phyloP scores from a whole-genome alignment of 768 basidiomycete species.

The Tulasnella sp. region DNA sequence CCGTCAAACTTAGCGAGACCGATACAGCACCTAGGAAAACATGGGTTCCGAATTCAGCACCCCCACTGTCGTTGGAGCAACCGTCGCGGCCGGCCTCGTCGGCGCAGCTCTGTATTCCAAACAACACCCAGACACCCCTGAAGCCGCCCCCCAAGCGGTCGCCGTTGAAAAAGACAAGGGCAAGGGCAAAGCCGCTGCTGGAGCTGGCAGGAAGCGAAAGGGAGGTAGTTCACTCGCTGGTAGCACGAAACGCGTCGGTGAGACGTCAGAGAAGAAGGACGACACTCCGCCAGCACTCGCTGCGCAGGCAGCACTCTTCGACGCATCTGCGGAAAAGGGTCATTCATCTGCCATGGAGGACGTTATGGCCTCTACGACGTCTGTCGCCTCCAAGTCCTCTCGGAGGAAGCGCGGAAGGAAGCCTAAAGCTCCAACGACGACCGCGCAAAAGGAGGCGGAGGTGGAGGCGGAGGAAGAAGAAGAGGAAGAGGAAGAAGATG shows the following conservation, averaged over 20 bases:
- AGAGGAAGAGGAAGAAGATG: conserved; percentile 43
- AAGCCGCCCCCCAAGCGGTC: conserved; percentile 23
- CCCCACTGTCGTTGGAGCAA: conserved; percentile 47
- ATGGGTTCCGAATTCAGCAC: not conserved
- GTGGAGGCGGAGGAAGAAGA: conserved; percentile 53
- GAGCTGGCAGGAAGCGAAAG: conserved; percentile 45
- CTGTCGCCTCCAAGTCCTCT: conserved; percentile 30
- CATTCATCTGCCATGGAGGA: conserved; percentile 41
- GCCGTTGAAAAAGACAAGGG: conserved; percentile 18
- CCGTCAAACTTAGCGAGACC: conserved; percentile 49
- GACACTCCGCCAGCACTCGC: conserved; percentile 23
- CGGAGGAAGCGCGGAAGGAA: conserved; percentile 33
- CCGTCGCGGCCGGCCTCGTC: conserved; percentile 50
- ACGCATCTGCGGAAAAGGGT: conserved; percentile 28
- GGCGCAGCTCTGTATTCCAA: conserved; percentile 46
- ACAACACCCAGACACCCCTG: conserved; percentile 33
- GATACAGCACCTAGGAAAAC: conserved; percentile 45
- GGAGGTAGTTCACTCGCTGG: conserved; percentile 33
- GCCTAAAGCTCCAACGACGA: conserved; percentile 23
- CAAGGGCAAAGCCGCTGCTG: conserved; percentile 35
- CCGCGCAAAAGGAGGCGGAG: conserved; percentile 37
- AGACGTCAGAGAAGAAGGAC: conserved; percentile 5
- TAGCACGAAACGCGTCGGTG: conserved; percentile 5
- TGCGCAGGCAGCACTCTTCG: conserved; percentile 33
- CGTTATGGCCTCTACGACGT: conserved; percentile 37